Evolutionary conservation across 2,329 filamentous ascomycete genomes (phyloP).

Genomic region (Myrmaecium sp.): DNA sequence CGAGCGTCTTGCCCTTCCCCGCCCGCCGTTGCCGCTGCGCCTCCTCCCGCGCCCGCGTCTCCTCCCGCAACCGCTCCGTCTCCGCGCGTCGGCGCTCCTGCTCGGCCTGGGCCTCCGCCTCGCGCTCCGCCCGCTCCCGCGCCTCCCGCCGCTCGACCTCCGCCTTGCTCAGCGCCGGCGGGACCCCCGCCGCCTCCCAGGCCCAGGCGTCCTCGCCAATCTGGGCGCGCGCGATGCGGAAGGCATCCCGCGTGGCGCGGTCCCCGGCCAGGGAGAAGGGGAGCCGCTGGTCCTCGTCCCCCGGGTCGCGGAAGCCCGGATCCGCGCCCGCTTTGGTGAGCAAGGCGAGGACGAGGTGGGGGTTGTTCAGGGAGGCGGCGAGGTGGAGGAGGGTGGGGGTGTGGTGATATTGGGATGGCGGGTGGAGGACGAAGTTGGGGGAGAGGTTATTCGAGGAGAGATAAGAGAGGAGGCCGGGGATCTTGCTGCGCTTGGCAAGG

Average conservation of each 20-base stretch:
- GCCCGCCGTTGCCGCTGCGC: constrained; percentile 33
- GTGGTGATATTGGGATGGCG: constrained; percentile 55
- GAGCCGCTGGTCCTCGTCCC: constrained; percentile 68
- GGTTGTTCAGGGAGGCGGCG: constrained; percentile 63
- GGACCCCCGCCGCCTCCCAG: constrained; percentile 64
- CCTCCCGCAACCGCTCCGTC: constrained; percentile 50
- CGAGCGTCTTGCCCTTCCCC: constrained; percentile 35
- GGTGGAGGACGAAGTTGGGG: constrained; percentile 59
- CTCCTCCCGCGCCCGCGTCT: constrained; percentile 31
- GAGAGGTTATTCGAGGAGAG: constrained; percentile 57
- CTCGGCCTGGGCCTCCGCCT: constrained; percentile 44
- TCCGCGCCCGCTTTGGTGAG: constrained; percentile 59
- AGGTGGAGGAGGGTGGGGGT: constrained; percentile 74
- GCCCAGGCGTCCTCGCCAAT: constrained; percentile 61
- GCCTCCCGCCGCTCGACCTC: constrained; percentile 56
- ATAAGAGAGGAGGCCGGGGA: constrained; percentile 74
- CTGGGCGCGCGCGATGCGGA: constrained; percentile 71
- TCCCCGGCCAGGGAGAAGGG: constrained; percentile 80
- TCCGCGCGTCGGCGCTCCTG: constrained; percentile 53
- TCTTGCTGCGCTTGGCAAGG: constrained; percentile 74
- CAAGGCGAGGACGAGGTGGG: constrained; percentile 61
- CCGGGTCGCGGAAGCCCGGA: constrained; percentile 42
- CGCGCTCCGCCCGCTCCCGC: constrained; percentile 52
- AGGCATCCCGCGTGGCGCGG: constrained; percentile 71
- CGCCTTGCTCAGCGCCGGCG: constrained; percentile 48